Conservation (phyloP, 805 yeast genomes). For the Wickerhamiella bombiphila region DNA sequence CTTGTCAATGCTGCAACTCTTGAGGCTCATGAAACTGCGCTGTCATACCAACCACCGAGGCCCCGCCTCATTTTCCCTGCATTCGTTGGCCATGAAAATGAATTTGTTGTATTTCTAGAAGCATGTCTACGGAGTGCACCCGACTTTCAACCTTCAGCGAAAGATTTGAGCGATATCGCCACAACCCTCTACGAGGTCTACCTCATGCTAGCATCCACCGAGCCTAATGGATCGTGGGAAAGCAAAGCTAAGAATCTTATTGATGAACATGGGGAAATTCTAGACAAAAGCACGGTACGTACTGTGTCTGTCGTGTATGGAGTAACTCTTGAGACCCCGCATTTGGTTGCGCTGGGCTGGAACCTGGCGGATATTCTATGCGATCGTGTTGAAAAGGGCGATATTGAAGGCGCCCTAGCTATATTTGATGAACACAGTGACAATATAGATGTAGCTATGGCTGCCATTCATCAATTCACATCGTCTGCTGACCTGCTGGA, state of each 20-base stretch:
- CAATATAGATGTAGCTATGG: slow-evolving; percentile 33
- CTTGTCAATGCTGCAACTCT: slow-evolving; percentile 15
- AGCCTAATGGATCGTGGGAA: slow-evolving; percentile 39
- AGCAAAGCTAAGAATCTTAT: slow-evolving; percentile 45
- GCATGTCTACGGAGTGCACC: slow-evolving; percentile 76
- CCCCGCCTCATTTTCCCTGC: slow-evolving; percentile 79
- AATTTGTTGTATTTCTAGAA: slow-evolving; percentile 82
- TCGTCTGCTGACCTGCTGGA: slow-evolving; percentile 3
- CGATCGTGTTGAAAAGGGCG: slow-evolving; percentile 42
- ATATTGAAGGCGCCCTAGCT: slow-evolving; percentile 41
- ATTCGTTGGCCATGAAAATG: slow-evolving; percentile 71
- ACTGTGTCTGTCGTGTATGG: slow-evolving; percentile 20
- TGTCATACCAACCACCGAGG: slow-evolving; percentile 71
- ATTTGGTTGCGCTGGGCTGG: slow-evolving; percentile 21
- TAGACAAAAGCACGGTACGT: slow-evolving; percentile 40
- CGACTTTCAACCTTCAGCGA: slow-evolving; percentile 51
- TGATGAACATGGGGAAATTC: slow-evolving; percentile 30
- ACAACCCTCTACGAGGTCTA: slow-evolving; percentile 76
- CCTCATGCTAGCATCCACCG: slow-evolving; percentile 35
- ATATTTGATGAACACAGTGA: slow-evolving; percentile 39
- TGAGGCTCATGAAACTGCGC: slow-evolving; percentile 8
- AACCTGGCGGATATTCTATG: slow-evolving; percentile 53
- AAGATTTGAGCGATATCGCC: slow-evolving; percentile 58
- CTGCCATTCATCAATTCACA: slow-evolving; percentile 1
- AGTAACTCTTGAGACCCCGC: slow-evolving; percentile 15